phyloP scores from a whole-genome alignment of 768 basidiomycete genomes.

The Calocybe cyanea region DNA sequence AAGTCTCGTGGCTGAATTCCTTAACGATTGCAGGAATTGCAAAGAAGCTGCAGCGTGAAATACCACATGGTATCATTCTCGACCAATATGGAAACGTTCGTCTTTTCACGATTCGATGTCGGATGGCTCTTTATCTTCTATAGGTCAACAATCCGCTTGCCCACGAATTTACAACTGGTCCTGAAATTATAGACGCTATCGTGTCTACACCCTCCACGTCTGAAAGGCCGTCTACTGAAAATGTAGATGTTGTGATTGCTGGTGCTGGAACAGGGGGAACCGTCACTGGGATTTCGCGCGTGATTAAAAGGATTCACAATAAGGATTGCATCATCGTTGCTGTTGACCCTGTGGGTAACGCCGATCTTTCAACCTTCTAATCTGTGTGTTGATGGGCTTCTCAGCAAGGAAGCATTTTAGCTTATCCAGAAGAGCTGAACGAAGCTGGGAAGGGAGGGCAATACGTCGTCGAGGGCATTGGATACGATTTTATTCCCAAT shows the following conservation, averaged over 20 bases:
- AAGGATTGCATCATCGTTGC: constrained; percentile 72
- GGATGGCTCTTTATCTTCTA: constrained; percentile 9
- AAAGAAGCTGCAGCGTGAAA: constrained; percentile 66
- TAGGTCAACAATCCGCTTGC: constrained; percentile 84
- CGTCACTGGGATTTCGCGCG: constrained; percentile 80
- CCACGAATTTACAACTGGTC: constrained; percentile 87
- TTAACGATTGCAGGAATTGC: constrained; percentile 87
- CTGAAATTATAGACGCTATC: constrained; percentile 85
- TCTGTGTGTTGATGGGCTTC: constrained; percentile 7
- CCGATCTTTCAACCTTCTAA: too few relatives aligned
- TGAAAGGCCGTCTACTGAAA: constrained; percentile 57
- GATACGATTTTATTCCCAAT: constrained; percentile 89
- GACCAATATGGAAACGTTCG: constrained; percentile 86
- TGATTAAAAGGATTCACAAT: constrained; percentile 78
- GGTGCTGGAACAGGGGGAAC: constrained; percentile 96
- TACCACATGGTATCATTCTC: constrained; percentile 83
- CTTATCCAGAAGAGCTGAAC: constrained; percentile 66
- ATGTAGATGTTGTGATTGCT: constrained; percentile 79
- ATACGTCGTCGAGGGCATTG: constrained; percentile 95
- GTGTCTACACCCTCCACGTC: constrained; percentile 58
- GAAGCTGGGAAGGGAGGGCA: constrained; percentile 38
- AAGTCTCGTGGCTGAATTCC: constrained; percentile 81
- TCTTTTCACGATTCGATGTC: constrained; percentile 7
- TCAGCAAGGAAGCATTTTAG: constrained; percentile 84
- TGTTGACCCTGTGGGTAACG: constrained; percentile 74